Percentiles rank a stretch among this genome's conserved stretches.
Conservation (phyloP, 805 yeast genomes). For the Nadsonia fulvescens region DNA sequence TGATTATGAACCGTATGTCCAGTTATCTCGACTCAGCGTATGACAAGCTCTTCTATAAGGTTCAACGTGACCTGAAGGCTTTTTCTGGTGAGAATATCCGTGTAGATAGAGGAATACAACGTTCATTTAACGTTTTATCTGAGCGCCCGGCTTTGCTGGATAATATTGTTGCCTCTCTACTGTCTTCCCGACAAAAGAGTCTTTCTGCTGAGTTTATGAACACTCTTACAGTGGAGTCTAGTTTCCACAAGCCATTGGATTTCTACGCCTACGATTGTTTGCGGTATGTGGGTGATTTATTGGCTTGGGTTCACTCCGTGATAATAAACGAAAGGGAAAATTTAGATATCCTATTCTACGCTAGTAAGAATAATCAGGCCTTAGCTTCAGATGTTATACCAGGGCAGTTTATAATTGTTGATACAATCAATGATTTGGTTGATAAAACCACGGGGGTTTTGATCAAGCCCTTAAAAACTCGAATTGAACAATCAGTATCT, state of each 20-base stretch:
- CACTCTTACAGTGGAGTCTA: conserved; percentile 17
- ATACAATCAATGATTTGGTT: too few species aligned
- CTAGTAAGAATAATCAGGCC: conserved; percentile 11
- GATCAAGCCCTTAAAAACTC: conserved; percentile 40
- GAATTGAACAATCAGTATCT: conserved; percentile 50
- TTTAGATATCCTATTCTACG: conserved; percentile 41
- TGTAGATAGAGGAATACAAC: conserved; percentile 7
- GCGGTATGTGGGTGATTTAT: conserved; percentile 67
- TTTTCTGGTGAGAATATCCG: conserved; percentile 8
- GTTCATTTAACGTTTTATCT: conserved; percentile 14
- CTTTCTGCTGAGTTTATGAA: conserved; percentile 48
- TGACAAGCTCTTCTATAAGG: conserved; percentile 31
- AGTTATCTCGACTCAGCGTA: conserved; percentile 33
- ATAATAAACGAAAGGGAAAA: conserved; percentile 78
- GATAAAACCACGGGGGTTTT: conserved; percentile 35
- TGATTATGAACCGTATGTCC: conserved; percentile 42
- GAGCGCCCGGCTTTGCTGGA: conserved; percentile 28
- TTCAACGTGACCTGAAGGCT: conserved; percentile 16
- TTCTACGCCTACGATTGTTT: conserved; percentile 63
- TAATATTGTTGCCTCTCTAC: conserved; percentile 29
- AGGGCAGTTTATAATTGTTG: too few species aligned
- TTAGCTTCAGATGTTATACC: too few species aligned
- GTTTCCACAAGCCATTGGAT: conserved; percentile 30
- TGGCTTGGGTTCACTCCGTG: conserved; percentile 75
- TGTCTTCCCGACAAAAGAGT: conserved; percentile 46